phyloP scores from a whole-genome alignment of 1,284 basidiomycete genomes.

The Pterulicium gracile region DNA sequence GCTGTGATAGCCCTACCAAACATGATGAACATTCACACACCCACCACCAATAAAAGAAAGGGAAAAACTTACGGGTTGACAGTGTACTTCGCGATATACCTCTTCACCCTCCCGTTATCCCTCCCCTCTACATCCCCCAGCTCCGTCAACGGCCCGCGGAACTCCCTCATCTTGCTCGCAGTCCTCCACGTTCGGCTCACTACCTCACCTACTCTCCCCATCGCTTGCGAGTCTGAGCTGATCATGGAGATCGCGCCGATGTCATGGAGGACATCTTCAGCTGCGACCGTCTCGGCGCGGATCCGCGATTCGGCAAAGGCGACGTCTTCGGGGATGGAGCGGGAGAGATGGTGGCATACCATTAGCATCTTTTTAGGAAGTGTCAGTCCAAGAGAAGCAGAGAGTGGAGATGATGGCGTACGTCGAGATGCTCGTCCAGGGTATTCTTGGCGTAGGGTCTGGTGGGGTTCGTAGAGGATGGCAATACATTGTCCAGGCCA shows the following conservation, averaged over 20 bases:
- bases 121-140: conserved; percentile 55
- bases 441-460: conserved; percentile 90
- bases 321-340: conserved; percentile 85
- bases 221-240: conserved; percentile 91
- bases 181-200: conserved; percentile 92
- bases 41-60: conserved; percentile 2
- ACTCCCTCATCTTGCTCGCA: conserved; percentile 86
- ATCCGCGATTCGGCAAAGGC: conserved; percentile 98
- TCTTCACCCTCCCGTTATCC: conserved; percentile 95
- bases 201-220: conserved; percentile 97
- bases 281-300: conserved; percentile 92
- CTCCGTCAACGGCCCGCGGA: conserved; percentile 57
- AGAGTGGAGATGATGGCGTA: conserved; percentile 27
- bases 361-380: conserved; percentile 73
- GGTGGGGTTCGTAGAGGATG: conserved; percentile 96
- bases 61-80: conserved; percentile 79
- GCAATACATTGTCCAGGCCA: conserved; percentile 85
- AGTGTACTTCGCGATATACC: conserved; percentile 95
- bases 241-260: conserved; percentile 95
- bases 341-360: conserved; percentile 91
- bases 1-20: conserved; percentile 92
- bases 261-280: conserved; percentile 96
- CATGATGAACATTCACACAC: conserved; percentile 5
- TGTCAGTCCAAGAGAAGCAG: neutral
- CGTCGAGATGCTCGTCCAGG: conserved; percentile 94